Base-by-base conservation (phyloP, 2,329 filamentous ascomycete genomes). In the Alternaria panax region DNA sequence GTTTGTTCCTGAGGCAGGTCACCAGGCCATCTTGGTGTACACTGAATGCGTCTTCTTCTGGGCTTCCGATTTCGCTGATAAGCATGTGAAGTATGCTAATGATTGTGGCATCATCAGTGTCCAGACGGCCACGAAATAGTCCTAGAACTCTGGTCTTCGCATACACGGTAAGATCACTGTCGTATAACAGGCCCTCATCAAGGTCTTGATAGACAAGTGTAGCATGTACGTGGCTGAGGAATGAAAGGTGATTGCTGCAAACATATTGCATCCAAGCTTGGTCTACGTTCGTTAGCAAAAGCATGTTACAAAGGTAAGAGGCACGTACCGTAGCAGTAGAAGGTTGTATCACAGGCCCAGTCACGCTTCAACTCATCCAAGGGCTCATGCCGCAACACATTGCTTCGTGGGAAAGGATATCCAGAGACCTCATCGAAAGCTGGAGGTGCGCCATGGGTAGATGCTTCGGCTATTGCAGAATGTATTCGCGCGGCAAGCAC, bases 181-280 rank as follows among this genome's bases (percentile, higher is more conserved):
- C 75, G 30, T 72, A 64, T 24, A 73, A 30, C 7, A 69, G 55
- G 5, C 72, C 70, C 40, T 76, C 70, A 11, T 58, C 52, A 14
- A 75, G 55, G 51, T 77, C 75, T 54, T 73, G 68, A 56, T 71
- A 77, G 20, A 76, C 72, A 52, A 73, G 72, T n/a, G 66, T 53
- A n/a, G 68, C 66, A 57, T 69, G 72, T 40, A 75, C 67, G 51
- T 76, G 74, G 36, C 74, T 73, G n/a, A 77, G 67, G 28, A 76
- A 74, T 2, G 72, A 73, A 54, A 75, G 68, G 27, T 53, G 68
- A 30, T 67, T 69, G 45, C 62, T 62, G 64, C 74, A 77, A 6
- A 76, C 52, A 18, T 58, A 57, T 22, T 65, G 65, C 68, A 76
- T 69, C 72, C 73, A 75, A n/a, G 57, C 22, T 40, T 56, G 56